phyloP scores from a whole-genome alignment of 768 basidiomycete genomes.

The Lactarius indigo region DNA sequence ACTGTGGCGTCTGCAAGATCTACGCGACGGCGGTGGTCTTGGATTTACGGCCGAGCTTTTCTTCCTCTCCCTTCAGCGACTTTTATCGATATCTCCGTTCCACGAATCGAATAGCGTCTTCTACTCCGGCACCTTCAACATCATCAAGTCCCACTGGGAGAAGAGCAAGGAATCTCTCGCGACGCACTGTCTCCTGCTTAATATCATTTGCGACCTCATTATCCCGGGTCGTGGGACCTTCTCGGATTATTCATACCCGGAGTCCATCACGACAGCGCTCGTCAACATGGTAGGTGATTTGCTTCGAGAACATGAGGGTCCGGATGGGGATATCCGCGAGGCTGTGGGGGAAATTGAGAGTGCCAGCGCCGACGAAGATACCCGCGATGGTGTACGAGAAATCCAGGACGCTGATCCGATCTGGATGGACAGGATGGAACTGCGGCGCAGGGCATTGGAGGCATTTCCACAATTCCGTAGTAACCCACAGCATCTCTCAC shows the following conservation, averaged over 20 bases:
- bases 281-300: neutral
- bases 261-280: too few species aligned
- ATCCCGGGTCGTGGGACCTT: neutral
- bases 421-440: neutral
- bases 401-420: too few species aligned
- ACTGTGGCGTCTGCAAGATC: too few species aligned
- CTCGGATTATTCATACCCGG: too few species aligned
- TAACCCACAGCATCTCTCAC: too few species aligned
- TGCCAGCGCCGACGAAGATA: too few species aligned
- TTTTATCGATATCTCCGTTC: neutral
- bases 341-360: neutral
- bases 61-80: neutral
- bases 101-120: neutral
- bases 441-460: neutral
- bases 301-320: neutral
- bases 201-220: neutral
- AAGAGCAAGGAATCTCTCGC: too few species aligned
- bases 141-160: neutral
- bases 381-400: too few species aligned
- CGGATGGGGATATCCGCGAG: neutral
- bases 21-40: neutral
- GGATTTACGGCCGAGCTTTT: neutral
- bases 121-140: neutral
- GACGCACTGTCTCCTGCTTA: neutral
- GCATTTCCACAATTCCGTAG: neutral